Evolutionary conservation across 2,329 filamentous ascomycete genomes (phyloP), one percentile per base, ranked within the genome.

Genomic region (Curvularia hawaiiensis): DNA sequence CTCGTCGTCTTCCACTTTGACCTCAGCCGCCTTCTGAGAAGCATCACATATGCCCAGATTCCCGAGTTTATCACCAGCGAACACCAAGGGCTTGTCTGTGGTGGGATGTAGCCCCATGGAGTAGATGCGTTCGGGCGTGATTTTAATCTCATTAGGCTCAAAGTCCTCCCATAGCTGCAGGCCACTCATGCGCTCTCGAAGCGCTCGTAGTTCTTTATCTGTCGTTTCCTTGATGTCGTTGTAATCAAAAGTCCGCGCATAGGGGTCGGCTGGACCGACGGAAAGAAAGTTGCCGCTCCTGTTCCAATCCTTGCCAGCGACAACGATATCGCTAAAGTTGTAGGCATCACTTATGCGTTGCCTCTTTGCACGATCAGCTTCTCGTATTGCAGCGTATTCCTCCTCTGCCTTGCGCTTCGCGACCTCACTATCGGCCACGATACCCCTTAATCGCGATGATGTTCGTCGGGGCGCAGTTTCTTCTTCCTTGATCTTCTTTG

Each of bases 61-160:
- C 1, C 95, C 94, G 63, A 96, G 84, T 74, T 99, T 99, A 70
- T 99, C 95, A 11, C 94, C 94, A 0, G 94, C 94, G 72, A 99
- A 96, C 1, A 98, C 84, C 3, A 99, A 81, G 0, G 93, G 88
- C 69, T 98, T 98, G 3, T 93, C 87, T 56, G 88, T 82, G 0
- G 88, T 93, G 0, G 95, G 95, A 68, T 99, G 95, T 66, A 99
- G 94, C 0, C 89, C 88, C 67, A 98, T 86, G 0, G 90, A 84
- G 71, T 98, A 99, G 44, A 70, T 69, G 46, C 67, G 64, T 58
- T 70, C 61, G 30, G 60, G 60, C 4, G 64, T 67, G 30, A 64
- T 60, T 46, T 65, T 65, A 44, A 66, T 66, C 31, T 91, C 91
- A 35, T 58, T 93, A 0, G 93, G 92, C 20, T 87, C 85, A 83